A percentile compares a stretch with the other conserved stretches of the same genome.
phyloP scores from a whole-genome alignment of 257 asterid genomes.

The Jacaranda mimosifolia region DNA sequence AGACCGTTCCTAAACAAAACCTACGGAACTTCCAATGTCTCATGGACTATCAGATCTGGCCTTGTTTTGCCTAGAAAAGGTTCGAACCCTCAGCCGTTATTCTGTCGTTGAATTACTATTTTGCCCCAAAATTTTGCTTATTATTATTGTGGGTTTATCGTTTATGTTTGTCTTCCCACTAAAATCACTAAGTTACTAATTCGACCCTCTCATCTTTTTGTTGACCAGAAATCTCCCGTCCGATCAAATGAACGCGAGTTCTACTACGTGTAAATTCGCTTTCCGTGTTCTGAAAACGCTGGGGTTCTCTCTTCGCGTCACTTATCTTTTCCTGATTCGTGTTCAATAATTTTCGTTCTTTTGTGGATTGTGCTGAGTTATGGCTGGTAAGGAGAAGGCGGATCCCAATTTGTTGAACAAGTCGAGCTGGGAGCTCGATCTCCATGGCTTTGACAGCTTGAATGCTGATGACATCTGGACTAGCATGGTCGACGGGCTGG shows the following conservation, averaged over 20 bases:
- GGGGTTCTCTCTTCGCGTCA: constrained; percentile 53
- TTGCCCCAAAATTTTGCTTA: constrained; percentile 27
- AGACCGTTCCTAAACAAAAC: no score
- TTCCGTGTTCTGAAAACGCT: constrained; percentile 53
- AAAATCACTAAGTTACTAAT: no score
- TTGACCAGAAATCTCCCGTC: no score
- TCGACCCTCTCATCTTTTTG: no score
- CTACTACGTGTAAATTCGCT: constrained; percentile 44
- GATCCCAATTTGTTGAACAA: constrained; percentile 49
- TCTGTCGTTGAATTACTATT: constrained; percentile 37
- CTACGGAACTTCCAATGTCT: constrained; percentile 5
- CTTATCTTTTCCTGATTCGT: not conserved
- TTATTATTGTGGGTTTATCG: not conserved
- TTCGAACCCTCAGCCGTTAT: constrained; percentile 60
- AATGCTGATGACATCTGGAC: constrained; percentile 43
- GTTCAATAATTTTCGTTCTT: not conserved
- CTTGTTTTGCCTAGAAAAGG: constrained; percentile 35
- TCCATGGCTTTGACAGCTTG: constrained; percentile 37
- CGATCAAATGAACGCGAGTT: constrained; percentile 29
- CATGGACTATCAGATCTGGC: not conserved
- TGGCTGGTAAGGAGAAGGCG: constrained; percentile 49
- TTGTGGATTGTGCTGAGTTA: not conserved
- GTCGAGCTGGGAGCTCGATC: constrained; percentile 55
- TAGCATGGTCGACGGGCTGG: constrained; percentile 63
- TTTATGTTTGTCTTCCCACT: not conserved